Evolutionary conservation across 768 basidiomycete species (phyloP), one percentile per base, ranked within the genome.

Genomic region (Zangia roseola): DNA sequence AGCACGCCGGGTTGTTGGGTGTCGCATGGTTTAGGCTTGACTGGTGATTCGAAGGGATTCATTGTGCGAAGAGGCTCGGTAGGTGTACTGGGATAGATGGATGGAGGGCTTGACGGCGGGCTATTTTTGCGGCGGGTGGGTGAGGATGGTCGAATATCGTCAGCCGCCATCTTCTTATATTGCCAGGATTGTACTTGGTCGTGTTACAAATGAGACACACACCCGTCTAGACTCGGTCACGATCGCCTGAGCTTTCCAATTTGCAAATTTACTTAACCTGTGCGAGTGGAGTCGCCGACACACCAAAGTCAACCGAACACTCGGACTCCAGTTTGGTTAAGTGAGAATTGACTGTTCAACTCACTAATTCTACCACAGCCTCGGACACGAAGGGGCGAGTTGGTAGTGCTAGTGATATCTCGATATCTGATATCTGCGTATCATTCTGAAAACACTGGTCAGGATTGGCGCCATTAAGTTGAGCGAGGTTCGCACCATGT

Each of bases 41-140:
- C 34, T 43, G 62, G 62, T 1, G 62, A 62, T 45, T 45, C 28
- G 40, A 65, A 65, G 5, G 62, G 58, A 16, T 63, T 52, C 4
- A 2, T 19, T n/a, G 46, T 37, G 44, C 12, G 7, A 28, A 31
- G 19, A 25, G 10, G 40, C 26, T 49, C 21, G 39, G 40, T 13
- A 14, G 57, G 41, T 55, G 63, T 60, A 23, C 10, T 28, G 33
- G 14, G 25, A 16, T 28, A n/a, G 44, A 33, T 21, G 44, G 23
- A 19, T 6, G 24, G 34, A 20, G 20, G 10, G 6, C 9, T 24
- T 23, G 6, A 10, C 21, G 37, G 17, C 4, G 24, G 30, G 33
- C 30, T 6, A 28, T 20, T 41, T 16, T 46, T 51, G 47, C 40
- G 37, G 44, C 24, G 10, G 43, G 19, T 17, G 6, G 14, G 14